Base-by-base conservation (phyloP, 768 basidiomycete genomes). In the Trametes villosa region DNA sequence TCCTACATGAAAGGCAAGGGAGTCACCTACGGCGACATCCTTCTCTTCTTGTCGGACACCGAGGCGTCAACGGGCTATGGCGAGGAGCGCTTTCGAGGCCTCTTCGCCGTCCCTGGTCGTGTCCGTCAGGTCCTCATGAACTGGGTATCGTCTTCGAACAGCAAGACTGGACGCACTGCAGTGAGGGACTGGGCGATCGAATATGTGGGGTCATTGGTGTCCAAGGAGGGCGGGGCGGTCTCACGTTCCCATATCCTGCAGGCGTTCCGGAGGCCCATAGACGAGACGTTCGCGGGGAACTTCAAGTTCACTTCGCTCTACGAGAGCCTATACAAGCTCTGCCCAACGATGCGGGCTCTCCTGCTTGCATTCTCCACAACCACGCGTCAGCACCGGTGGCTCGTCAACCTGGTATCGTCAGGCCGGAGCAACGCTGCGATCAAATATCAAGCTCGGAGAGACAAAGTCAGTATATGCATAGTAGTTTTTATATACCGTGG, bases 101-200 rank as follows among this genome's bases (percentile, higher is more conserved):
- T 77, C 42, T 74, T 76, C 36, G 1, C 22, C 2, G 17, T 17
- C 0, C 11, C 11, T 0, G 50, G 26, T 2, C 22, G 26, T 1
- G 58, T 66, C 4, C 15, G 33, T 1, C 11, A 51, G 26, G 64
- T 77, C 3, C 61, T 78, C 2, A 55, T 73, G 36, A 66, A 65
- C 55, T 76, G 74, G 72, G 57, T 26, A 7, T 45, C 44, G 4
- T 26, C 44, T 7, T 22, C 44, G 6, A 72, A 69, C 41, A 70
- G 63, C 31, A 15, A 48, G 1, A 62, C 54, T 0, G 71, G 49
- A 3, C 50, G 60, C 1, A 20, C 52, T 0, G 52, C 68, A 31
- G 64, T 74, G 0, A 56, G 54, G 12, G 41, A 60, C 0, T 76
- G 73, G 75, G 68, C 71, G 0, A 45, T 72, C 15, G 50, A 55